Evolutionary conservation across 2,329 filamentous ascomycete species (phyloP), one percentile per base, ranked within the genome.

Genomic region (Keithomyces neogunnii): DNA sequence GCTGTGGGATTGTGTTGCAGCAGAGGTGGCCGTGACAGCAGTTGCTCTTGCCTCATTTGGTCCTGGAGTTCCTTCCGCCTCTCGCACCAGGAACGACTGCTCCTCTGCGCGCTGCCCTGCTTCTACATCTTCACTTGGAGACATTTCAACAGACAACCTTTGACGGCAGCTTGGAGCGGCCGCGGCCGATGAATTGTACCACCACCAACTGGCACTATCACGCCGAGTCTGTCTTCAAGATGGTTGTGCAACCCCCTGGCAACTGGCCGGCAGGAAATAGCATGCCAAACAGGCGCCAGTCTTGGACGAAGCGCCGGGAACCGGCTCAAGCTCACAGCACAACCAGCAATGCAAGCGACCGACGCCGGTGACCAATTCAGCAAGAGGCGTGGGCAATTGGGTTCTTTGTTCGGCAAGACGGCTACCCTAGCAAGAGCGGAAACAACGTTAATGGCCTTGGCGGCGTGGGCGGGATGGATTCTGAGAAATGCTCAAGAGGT

Each of bases 71-170:
- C 33, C 42, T 35, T 30, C 33, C 32, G 33, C 36, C 13, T 43
- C 49, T 29, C n/a, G n/a, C 5, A 11, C 26, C 29, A 47, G 45
- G 31, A 51, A 51, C 3, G 45, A 45, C 49, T 48, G 36, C 39
- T 47, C 49, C 36, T 51, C 49, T 46, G 44, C 30, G 3, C 32
- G 28, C 19, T 31, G 29, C 28, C 19, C 40, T 39, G 26, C 19
- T 30, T 50, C 48, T 19, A 39, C 40, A 36, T 39, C 48, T 28
- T 48, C 47, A 5, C 33, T 33, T 31, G 31, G 19, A 38, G 40
- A 11, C 48, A 50, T 50, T 10, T n/a, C 39, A 26, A 10, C 9
- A 1, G 26, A 38, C 32, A 19, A 29, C 8, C 4, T 5, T 10
- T 28, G 26, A 8, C 6, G 35, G 6, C 30, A 46, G 13, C 11